A percentile compares a stretch with the other conserved stretches of the same genome.
Evolutionary conservation across 768 basidiomycete species (phyloP).

Genomic region (Phlegmacium glaucopus): DNA sequence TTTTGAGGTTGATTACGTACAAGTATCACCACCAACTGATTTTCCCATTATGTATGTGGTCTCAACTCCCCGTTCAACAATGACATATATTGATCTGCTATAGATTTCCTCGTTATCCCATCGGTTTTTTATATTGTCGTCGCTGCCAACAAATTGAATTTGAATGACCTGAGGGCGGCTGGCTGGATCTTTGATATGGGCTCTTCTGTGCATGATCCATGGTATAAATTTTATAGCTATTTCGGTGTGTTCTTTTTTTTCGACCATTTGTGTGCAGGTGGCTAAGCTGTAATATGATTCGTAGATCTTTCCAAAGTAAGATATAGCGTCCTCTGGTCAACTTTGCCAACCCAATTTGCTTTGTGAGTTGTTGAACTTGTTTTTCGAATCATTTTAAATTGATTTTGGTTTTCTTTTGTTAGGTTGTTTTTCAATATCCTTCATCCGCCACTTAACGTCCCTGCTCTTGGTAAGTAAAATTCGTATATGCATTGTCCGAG

Average conservation of each 20-base stretch:
- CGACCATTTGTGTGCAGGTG: background rate
- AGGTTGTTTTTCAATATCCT: slow-evolving; percentile 83
- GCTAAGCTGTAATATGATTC: slow-evolving; percentile 50
- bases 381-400: background rate
- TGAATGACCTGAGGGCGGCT: slow-evolving; percentile 50
- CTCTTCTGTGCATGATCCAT: slow-evolving; percentile 36
- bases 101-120: slow-evolving; percentile 82
- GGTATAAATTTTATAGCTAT: slow-evolving; percentile 87
- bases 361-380: slow-evolving; percentile 51
- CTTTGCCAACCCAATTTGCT: slow-evolving; percentile 92
- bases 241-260: slow-evolving; percentile 48
- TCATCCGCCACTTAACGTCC: slow-evolving; percentile 86
- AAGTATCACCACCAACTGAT: slow-evolving; percentile 84
- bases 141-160: slow-evolving; percentile 54
- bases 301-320: slow-evolving; percentile 37
- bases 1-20: slow-evolving; percentile 78
- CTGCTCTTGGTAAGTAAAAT: slow-evolving; percentile 64
- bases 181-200: slow-evolving; percentile 90
- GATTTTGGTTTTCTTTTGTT: background rate
- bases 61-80: background rate
- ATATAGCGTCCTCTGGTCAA: slow-evolving; percentile 70
- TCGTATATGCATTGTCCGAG: slow-evolving; percentile 17
- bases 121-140: slow-evolving; percentile 81
- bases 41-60: slow-evolving; percentile 76
- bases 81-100: background rate